Evolutionary conservation across 495 filamentous ascomycete species (phyloP).

Genomic region (Bacidia rubella): DNA sequence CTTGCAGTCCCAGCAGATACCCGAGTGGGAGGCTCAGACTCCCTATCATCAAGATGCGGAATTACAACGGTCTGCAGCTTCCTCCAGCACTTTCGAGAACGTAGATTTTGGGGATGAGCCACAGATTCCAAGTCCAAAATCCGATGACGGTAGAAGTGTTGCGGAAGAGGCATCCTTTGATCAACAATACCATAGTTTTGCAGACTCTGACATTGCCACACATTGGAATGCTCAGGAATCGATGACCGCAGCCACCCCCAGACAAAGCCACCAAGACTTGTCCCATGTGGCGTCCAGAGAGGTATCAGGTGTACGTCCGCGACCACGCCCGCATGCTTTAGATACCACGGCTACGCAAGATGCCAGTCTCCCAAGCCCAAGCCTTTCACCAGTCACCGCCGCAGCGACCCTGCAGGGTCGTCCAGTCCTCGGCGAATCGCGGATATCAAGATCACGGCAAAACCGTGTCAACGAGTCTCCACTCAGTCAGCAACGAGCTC

Average conservation of each 20-base stretch:
- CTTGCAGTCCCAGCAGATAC: slow-evolving; percentile 16
- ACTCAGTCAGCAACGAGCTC: background rate
- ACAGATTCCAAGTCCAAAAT: slow-evolving; percentile 16
- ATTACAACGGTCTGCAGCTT: slow-evolving; percentile 11
- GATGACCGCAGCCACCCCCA: slow-evolving; percentile 7
- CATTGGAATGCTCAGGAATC: slow-evolving; percentile 6
- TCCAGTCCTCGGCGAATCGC: slow-evolving; percentile 13
- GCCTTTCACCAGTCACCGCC: slow-evolving; percentile 79
- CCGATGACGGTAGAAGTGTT: slow-evolving; percentile 8
- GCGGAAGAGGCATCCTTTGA: background rate
- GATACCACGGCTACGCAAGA: slow-evolving; percentile 63
- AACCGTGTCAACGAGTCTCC: background rate
- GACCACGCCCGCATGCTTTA: slow-evolving; percentile 31
- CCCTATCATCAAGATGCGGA: slow-evolving; percentile 22
- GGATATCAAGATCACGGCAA: background rate
- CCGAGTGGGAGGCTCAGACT: slow-evolving; percentile 2
- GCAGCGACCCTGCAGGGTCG: slow-evolving; percentile 49
- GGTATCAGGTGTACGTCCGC: background rate
- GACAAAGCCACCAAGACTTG: background rate
- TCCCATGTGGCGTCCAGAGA: background rate
- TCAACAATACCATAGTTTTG: background rate
- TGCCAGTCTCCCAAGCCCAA: slow-evolving; percentile 86
- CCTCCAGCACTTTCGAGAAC: slow-evolving; percentile 10
- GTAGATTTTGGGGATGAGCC: slow-evolving; percentile 1
- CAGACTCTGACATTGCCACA: slow-evolving; percentile 6